Evolutionary conservation across 208 protist species (phyloP).

Genomic region (Wallacemonas sp.): DNA sequence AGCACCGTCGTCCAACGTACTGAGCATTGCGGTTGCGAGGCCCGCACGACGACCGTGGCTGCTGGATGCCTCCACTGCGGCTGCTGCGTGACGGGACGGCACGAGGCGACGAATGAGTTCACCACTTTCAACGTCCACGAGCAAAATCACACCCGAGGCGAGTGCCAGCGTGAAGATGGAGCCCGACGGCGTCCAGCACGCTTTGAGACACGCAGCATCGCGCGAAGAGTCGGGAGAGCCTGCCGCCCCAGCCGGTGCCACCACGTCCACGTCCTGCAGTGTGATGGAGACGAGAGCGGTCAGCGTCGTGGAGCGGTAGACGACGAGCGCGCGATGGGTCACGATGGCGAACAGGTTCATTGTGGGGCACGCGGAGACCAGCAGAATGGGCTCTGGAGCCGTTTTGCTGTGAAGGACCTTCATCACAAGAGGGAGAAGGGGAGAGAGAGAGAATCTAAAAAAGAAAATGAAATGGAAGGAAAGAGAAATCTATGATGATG

Average conservation of each 20-base stretch:
- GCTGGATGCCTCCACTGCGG: not conserved
- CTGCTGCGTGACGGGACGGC: conserved; percentile 13
- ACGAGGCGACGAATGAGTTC: conserved; percentile 59
- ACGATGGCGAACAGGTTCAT: conserved; percentile 82
- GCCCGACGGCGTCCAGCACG: conserved; percentile 73
- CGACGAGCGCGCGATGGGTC: conserved; percentile 42
- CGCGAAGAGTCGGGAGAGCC: not conserved
- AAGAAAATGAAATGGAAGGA: not conserved
- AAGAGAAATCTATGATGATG: not conserved
- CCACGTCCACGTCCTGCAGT: conserved; percentile 18
- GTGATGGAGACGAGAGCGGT: conserved; percentile 61
- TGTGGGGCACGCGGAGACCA: conserved; percentile 70
- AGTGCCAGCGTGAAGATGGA: conserved; percentile 66
- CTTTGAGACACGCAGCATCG: conserved; percentile 22
- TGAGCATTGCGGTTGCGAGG: too few species aligned
- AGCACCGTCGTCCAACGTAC: too few species aligned
- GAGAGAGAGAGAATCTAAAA: not conserved
- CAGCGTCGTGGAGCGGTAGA: conserved; percentile 82
- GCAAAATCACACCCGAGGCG: conserved; percentile 38
- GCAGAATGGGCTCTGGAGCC: conserved; percentile 59
- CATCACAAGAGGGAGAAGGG: conserved; percentile 26
- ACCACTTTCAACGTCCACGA: conserved; percentile 75
- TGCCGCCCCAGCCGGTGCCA: not conserved
- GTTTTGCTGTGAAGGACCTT: conserved; percentile 76
- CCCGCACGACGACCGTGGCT: too few species aligned